Evolutionary conservation across 305 asterid species (phyloP).

Genomic region (Solanum chacoense): DNA sequence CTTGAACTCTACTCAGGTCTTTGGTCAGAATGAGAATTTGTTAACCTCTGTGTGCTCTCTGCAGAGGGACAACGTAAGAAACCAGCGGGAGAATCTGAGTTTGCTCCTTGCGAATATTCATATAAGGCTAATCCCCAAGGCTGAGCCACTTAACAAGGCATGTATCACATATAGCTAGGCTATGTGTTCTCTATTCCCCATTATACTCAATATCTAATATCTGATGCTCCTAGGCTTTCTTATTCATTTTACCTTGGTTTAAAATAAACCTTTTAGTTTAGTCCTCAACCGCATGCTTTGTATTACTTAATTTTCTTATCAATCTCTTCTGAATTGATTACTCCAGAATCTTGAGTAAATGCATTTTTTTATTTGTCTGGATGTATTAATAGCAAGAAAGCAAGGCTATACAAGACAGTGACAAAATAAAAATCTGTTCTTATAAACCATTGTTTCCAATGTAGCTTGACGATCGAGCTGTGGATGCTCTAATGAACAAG

Average conservation of each 20-base stretch:
- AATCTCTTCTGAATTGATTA: not conserved
- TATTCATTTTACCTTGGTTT: slow-evolving; percentile 6
- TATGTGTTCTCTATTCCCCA: not conserved
- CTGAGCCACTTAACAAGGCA: slow-evolving; percentile 80
- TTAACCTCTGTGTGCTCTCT: slow-evolving; percentile 11
- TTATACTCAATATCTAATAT: not conserved
- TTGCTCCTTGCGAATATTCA: slow-evolving; percentile 83
- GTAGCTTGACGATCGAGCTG: slow-evolving; percentile 97
- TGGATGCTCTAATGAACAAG: slow-evolving; percentile 82
- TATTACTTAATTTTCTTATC: not conserved
- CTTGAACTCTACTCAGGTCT: slow-evolving; percentile 6
- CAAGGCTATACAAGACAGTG: not conserved
- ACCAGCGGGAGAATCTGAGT: slow-evolving; percentile 90
- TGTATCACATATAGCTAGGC: slow-evolving; percentile 13
- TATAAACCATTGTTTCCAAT: not conserved
- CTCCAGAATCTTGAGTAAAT: not conserved
- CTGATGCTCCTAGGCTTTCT: slow-evolving; percentile 4
- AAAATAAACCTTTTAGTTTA: not conserved
- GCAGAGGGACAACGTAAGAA: slow-evolving; percentile 94
- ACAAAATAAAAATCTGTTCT: not conserved
- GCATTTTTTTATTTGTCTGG: not conserved
- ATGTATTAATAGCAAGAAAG: slow-evolving; percentile 2
- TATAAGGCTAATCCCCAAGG: slow-evolving; percentile 80
- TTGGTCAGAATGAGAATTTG: slow-evolving; percentile 7
- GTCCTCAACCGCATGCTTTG: not conserved